Evolutionary conservation across 306 rosid genomes (phyloP).

Genomic region (Vigna nakashimae): DNA sequence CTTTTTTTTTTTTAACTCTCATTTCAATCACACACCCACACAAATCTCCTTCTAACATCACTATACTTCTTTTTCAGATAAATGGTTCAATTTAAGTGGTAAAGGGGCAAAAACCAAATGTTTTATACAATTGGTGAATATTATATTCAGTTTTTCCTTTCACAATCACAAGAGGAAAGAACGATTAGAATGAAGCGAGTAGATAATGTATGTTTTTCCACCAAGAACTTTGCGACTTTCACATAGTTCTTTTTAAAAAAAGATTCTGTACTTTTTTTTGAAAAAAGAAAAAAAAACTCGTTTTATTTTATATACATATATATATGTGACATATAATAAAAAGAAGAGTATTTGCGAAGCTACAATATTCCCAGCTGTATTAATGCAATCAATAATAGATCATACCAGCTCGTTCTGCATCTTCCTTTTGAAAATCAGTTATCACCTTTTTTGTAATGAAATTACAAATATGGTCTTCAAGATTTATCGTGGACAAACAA

Average conservation of each 20-base stretch:
- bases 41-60: too few species aligned
- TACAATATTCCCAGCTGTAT: constrained; percentile 52
- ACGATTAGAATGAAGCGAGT: background rate
- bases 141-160: constrained; percentile 31
- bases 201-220: constrained; percentile 25
- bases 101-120: constrained; percentile 31
- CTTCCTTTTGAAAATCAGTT: constrained; percentile 44
- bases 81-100: background rate
- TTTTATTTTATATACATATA: background rate
- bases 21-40: too few species aligned
- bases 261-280: constrained; percentile 9
- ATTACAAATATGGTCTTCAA: constrained; percentile 44
- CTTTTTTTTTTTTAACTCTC: too few species aligned
- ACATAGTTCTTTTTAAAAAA: background rate
- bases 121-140: constrained; percentile 33
- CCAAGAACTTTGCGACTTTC: constrained; percentile 17
- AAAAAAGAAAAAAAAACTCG: background rate
- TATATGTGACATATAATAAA: background rate
- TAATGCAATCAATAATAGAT: constrained; percentile 35
- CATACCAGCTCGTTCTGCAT: constrained; percentile 19
- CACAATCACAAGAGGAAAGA: constrained; percentile 8
- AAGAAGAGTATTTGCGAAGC: constrained; percentile 8
- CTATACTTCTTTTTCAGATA: too few species aligned
- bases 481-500: background rate
- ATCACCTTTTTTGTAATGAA: constrained; percentile 38